Evolutionary conservation across 106 monocot species (phyloP).

Genomic region (Dendrobium huoshanense): DNA sequence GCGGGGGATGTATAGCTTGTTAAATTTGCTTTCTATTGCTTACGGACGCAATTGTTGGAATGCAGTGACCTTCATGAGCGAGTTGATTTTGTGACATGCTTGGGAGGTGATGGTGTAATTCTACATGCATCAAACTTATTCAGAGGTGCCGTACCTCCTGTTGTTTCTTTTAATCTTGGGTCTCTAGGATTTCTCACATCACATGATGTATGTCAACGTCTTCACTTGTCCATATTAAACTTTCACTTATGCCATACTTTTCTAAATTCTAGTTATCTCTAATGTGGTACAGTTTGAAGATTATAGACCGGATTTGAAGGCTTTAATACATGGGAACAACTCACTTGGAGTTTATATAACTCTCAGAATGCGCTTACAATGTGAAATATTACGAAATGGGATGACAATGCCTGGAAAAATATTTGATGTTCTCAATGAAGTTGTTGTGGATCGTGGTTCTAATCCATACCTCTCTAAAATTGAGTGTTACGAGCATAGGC

Average conservation of each 20-base stretch:
- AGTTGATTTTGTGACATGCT: conserved; percentile 95
- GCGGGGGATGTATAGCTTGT: neutral
- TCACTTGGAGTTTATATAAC: conserved; percentile 93
- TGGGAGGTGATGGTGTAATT: conserved; percentile 99
- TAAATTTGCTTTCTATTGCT: conserved; percentile 2
- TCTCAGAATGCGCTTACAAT: conserved; percentile 86
- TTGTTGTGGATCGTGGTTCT: conserved; percentile 97
- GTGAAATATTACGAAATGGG: conserved; percentile 92
- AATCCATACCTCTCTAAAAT: conserved; percentile 98
- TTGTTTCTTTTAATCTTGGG: conserved; percentile 98
- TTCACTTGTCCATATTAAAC: conserved; percentile 3
- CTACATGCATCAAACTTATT: conserved; percentile 96
- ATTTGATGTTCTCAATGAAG: conserved; percentile 95
- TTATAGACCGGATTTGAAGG: conserved; percentile 65
- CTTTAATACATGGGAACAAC: conserved; percentile 94
- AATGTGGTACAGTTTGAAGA: conserved; percentile 60
- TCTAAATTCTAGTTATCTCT: conserved; percentile 6
- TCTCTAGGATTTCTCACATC: conserved; percentile 98
- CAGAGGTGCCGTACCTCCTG: conserved; percentile 93
- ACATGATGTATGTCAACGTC: conserved; percentile 59
- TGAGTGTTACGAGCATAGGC: conserved; percentile 95
- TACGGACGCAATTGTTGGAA: conserved; percentile 5
- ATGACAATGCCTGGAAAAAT: conserved; percentile 89
- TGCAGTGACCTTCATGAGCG: conserved; percentile 98
- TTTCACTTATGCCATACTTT: conserved; percentile 7